Conservation (phyloP, 257 asterid species). For the Ilex asprella region DNA sequence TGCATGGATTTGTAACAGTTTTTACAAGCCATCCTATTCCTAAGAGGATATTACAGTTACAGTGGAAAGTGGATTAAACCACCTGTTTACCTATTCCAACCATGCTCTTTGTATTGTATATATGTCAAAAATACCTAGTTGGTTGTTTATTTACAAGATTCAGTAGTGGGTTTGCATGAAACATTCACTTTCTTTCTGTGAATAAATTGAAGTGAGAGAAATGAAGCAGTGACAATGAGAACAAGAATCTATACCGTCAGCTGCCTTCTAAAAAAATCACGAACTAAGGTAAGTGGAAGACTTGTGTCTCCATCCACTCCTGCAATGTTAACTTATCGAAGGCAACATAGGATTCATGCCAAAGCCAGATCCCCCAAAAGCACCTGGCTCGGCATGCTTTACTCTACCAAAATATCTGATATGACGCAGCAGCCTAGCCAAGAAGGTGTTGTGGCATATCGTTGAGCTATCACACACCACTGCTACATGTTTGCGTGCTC, state of each 20-base stretch:
- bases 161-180: no score
- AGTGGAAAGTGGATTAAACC: no score
- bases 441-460: constrained; percentile 84
- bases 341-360: constrained; percentile 90
- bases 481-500: constrained; percentile 90
- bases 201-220: background rate
- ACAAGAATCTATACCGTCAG: background rate
- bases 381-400: constrained; percentile 80
- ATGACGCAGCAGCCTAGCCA: constrained; percentile 91
- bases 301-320: background rate
- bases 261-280: background rate
- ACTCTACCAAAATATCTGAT: constrained; percentile 81
- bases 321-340: constrained; percentile 33
- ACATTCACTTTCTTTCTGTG: background rate
- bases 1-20: no score
- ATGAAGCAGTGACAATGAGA: background rate
- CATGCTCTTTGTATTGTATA: no score
- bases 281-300: background rate
- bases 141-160: no score
- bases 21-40: no score
- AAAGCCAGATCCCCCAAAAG: constrained; percentile 72
- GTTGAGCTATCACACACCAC: constrained; percentile 95
- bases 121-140: no score
- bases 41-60: no score
- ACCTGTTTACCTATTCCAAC: no score